Base-by-base conservation (phyloP, 176 grass and related monocot genomes). In the Oropetium thomaeum region DNA sequence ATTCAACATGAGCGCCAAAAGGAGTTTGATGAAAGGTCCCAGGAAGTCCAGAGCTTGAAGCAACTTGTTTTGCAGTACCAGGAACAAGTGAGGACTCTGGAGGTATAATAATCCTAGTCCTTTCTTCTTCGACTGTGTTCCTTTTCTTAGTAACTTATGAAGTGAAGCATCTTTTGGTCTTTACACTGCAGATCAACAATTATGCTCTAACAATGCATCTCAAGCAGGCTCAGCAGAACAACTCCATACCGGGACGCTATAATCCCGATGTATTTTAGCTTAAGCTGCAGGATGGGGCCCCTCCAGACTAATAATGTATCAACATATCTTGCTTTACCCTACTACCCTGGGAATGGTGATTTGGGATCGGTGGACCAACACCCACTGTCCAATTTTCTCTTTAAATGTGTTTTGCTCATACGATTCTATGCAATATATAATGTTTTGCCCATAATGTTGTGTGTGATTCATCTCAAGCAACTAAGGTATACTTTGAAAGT, bases 1-100 rank as follows among this genome's bases (percentile, higher is more conserved):
- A 93, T 97, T 75, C 93, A 97, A 32, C 93, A 97, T 30, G 90
- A 97, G 63, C 75, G 90, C 32, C 93, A 93, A 69, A 97, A 87
- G 80, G 87, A 90, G 73, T 89, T 68, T 9, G 90, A 87, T 4
- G 81, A 85, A 49, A 79, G 53, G 58, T 82, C 53, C 45, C 80
- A 93, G 40, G 93, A 97, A 78, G 60, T 90, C 77, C 76, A 86
- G 11, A 86, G 80, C 39, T 65, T 93, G 87, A 97, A 93, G 67
- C 93, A 93, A 67, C 76, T 97, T 13, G 79, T 93, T 53, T 38
- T 92, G 55, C 90, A 97, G 69, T 93, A 88, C 60, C 90, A 97
- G 71, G 93, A 93, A 67, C 90, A 93, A 67, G 54, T 97, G 47
- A 83, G 90, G 58, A 93, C 76, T 22, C 77, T 97, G 9, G 90